These are phyloP conservation scores for Globisporangium acanthophoron DNA, from an alignment of 352 stramenopile genomes.

Conservation along the genomic window DNA sequence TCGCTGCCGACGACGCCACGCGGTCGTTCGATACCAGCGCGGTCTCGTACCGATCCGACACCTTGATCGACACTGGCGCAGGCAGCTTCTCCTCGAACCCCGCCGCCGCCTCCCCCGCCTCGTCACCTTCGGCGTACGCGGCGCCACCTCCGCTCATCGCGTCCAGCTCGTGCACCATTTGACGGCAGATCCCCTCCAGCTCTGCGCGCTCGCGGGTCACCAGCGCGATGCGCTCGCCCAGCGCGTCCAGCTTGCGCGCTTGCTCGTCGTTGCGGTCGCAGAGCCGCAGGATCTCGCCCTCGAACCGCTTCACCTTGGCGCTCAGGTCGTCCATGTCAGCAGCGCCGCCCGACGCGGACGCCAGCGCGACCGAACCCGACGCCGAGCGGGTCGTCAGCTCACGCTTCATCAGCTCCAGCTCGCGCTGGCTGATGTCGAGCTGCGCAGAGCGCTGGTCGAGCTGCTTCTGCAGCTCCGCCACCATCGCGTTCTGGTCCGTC, in stretches of 20 bases:
- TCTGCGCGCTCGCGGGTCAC: conserved; percentile 48
- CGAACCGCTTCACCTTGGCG: conserved; percentile 45
- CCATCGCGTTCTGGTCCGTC: conserved; percentile 27
- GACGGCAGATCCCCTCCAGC: conserved; percentile 44
- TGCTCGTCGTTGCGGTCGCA: conserved; percentile 61
- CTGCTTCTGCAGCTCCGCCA: conserved; percentile 48
- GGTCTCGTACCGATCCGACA: conserved; percentile 45
- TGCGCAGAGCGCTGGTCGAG: conserved; percentile 52
- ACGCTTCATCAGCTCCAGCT: conserved; percentile 38
- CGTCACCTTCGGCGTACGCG: conserved; percentile 2
- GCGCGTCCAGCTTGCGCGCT: conserved; percentile 33
- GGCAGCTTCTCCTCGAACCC: conserved; percentile 6
- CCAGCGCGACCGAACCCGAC: not conserved
- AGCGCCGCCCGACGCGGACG: not conserved
- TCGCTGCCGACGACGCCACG: not conserved
- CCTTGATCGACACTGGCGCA: conserved; percentile 16
- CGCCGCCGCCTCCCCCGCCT: conserved; percentile 8
- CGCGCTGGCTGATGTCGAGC: conserved; percentile 38
- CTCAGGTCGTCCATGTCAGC: conserved; percentile 23
- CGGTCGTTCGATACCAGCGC: conserved; percentile 20
- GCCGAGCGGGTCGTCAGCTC: conserved; percentile 9
- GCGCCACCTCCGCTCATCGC: conserved; percentile 1
- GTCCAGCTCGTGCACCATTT: conserved; percentile 63
- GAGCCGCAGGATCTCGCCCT: conserved; percentile 37
- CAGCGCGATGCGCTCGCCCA: conserved; percentile 37